These are phyloP conservation scores for Excoecaria cochinchinensis DNA, from an alignment of 345 rosid species.

Conservation along the genomic window DNA sequence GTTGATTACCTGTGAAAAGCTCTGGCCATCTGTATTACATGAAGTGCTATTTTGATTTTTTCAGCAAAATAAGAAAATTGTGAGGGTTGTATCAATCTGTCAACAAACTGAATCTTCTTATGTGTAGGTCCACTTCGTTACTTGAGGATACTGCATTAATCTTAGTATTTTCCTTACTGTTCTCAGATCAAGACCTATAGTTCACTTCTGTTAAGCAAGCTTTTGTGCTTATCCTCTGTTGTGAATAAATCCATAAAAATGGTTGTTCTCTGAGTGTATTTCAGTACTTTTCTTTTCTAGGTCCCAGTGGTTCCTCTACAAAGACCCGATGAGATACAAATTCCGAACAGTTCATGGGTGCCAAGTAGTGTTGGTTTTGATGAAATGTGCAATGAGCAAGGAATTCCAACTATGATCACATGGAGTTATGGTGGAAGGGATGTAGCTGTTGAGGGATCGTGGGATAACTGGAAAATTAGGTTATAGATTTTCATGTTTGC, in stretches of 20 bases:
- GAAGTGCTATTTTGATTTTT: neutral
- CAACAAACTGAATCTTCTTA: neutral
- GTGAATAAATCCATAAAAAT: neutral
- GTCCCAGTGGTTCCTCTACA: constrained; percentile 84
- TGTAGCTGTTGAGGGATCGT: constrained; percentile 90
- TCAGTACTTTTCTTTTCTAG: constrained; percentile 31
- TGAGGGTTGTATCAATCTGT: neutral
- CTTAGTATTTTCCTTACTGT: neutral
- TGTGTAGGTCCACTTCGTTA: neutral
- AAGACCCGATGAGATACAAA: constrained; percentile 84
- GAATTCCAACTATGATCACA: constrained; percentile 89
- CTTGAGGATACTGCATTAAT: constrained; percentile 1
- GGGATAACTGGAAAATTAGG: constrained; percentile 94
- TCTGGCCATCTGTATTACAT: neutral
- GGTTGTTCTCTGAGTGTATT: neutral
- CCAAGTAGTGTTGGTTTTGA: constrained; percentile 51
- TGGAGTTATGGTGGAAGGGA: constrained; percentile 89
- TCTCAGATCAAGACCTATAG: neutral
- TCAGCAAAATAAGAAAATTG: neutral
- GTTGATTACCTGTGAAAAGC: neutral
- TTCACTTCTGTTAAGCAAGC: neutral
- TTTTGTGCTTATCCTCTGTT: neutral
- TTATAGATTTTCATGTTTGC: constrained; percentile 21
- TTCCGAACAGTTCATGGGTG: constrained; percentile 61
- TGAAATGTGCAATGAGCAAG: constrained; percentile 60